These are phyloP conservation scores for Boletus rufocinnamomeus DNA, from an alignment of 768 basidiomycete species.

Conservation along the genomic window DNA sequence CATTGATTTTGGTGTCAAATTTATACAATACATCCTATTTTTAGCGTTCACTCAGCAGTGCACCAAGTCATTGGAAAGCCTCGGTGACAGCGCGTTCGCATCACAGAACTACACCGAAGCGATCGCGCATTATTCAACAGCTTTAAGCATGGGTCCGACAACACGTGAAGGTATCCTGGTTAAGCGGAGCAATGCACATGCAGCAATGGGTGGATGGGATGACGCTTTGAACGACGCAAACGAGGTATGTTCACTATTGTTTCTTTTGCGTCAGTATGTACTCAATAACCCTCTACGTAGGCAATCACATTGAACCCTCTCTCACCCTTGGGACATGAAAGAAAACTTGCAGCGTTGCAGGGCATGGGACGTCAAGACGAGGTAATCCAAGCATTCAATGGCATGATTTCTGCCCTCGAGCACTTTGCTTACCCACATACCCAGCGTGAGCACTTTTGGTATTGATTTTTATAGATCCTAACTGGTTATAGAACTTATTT, in stretches of 20 bases:
- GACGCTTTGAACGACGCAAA: not conserved
- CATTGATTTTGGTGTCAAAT: not conserved
- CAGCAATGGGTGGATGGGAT: not conserved
- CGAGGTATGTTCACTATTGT: not conserved
- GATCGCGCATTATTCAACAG: not conserved
- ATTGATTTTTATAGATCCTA: not conserved
- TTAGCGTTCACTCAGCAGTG: conserved; percentile 3
- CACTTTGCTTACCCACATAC: not conserved
- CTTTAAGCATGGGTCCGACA: not conserved
- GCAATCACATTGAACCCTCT: not conserved
- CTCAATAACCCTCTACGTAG: not conserved
- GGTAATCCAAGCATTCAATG: not conserved
- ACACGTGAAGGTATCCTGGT: not conserved
- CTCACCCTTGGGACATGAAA: conserved; percentile 2
- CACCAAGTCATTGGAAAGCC: not conserved
- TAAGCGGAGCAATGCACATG: conserved; percentile 3
- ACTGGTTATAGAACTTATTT: not conserved
- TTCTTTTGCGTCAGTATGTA: not conserved
- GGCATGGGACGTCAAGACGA: conserved; percentile 16
- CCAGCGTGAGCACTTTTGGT: not conserved
- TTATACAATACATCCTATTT: not conserved
- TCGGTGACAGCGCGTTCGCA: not conserved
- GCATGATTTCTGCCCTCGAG: conserved; percentile 1
- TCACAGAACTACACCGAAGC: conserved; percentile 1
- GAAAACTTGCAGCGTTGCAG: not conserved